phyloP scores from a whole-genome alignment of 495 filamentous ascomycete species.

The Talaromyces liani region DNA sequence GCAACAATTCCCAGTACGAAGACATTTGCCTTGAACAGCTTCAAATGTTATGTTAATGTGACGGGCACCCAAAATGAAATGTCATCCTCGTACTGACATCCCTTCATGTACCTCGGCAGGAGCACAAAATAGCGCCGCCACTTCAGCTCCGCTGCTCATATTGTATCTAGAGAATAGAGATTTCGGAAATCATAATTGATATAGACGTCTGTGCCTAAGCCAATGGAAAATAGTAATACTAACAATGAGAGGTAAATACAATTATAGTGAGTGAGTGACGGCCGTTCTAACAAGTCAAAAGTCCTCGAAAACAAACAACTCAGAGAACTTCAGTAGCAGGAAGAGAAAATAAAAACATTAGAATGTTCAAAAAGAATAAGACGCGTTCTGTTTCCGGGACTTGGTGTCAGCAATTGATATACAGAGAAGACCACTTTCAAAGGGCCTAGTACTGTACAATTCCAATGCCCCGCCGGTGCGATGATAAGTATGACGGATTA shows the following conservation, averaged over 20 bases:
- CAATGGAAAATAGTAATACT: conserved; percentile 21
- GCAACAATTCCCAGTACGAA: too few relatives aligned
- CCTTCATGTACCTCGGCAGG: background rate
- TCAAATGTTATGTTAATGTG: background rate
- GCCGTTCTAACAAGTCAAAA: conserved; percentile 4
- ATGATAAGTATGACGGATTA: background rate
- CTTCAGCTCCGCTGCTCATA: background rate
- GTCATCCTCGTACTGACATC: background rate
- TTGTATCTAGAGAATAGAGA: background rate
- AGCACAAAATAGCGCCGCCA: background rate
- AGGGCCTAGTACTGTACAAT: background rate
- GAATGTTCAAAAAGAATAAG: background rate
- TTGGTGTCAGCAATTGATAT: background rate
- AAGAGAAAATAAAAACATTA: background rate
- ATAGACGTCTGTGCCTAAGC: conserved; percentile 3
- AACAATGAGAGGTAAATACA: conserved; percentile 13
- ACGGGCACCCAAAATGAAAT: background rate
- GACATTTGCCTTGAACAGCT: too few relatives aligned
- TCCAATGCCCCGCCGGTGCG: background rate
- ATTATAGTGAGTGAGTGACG: conserved; percentile 7
- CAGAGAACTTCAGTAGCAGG: background rate
- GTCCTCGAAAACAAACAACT: background rate
- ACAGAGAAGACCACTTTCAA: background rate
- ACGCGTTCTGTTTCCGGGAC: background rate
- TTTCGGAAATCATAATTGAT: background rate